Evolutionary conservation across 495 filamentous ascomycete species (phyloP).

Genomic region (Immersiella caudata): DNA sequence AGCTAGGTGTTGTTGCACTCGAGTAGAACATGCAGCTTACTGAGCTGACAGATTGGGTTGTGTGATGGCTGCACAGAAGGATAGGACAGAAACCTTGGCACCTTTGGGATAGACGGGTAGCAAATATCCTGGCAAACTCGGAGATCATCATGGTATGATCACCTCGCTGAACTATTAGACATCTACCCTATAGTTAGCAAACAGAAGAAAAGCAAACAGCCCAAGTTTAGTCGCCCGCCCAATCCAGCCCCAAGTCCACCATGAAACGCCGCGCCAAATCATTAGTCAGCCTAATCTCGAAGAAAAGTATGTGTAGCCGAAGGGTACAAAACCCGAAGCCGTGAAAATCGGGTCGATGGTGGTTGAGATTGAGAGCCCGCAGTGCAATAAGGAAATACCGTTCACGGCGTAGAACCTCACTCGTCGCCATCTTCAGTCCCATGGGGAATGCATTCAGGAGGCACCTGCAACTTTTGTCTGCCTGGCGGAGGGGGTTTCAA

Average conservation of each 20-base stretch:
- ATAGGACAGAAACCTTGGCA: not conserved
- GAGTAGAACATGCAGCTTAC: not conserved
- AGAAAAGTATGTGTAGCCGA: not conserved
- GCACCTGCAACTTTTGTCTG: not conserved
- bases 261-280: constrained; percentile 10
- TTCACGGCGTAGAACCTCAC: too few relatives aligned
- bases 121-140: not conserved
- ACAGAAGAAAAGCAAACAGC: not conserved
- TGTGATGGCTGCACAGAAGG: not conserved
- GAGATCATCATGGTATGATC: not conserved
- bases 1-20: not conserved
- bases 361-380: not conserved
- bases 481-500: not conserved
- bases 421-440: too few relatives aligned
- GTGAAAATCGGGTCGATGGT: not conserved
- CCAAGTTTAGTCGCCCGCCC: not conserved
- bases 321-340: not conserved
- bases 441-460: too few relatives aligned
- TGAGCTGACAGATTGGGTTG: not conserved
- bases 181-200: not conserved
- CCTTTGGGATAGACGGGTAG: not conserved
- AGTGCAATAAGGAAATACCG: too few relatives aligned
- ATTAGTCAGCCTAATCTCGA: constrained; percentile 4
- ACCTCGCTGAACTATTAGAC: too few relatives aligned
- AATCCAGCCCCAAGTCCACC: constrained; percentile 1